These are phyloP conservation scores for Talaromyces rugulosus DNA, from an alignment of 2,329 filamentous ascomycete species.

Conservation along the genomic window DNA sequence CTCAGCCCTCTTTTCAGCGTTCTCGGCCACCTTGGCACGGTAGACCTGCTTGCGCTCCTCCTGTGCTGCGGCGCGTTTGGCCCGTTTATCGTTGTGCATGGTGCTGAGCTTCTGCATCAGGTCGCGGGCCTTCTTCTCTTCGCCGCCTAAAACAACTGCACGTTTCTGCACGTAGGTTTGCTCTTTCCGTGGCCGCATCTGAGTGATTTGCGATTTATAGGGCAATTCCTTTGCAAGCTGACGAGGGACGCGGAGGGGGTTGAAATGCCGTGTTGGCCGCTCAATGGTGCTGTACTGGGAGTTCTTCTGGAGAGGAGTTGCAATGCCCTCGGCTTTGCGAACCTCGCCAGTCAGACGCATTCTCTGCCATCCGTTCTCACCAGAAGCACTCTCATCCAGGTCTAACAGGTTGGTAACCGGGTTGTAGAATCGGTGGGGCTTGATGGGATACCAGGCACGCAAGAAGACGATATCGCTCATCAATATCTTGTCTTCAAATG, in stretches of 20 bases:
- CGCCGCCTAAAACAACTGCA: slow-evolving; percentile 76
- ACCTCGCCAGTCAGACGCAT: slow-evolving; percentile 96
- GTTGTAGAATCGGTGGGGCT: slow-evolving; percentile 95
- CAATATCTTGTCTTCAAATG: slow-evolving; percentile 97
- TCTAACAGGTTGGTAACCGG: slow-evolving; percentile 88
- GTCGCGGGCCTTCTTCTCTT: slow-evolving; percentile 84
- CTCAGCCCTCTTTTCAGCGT: slow-evolving; percentile 77
- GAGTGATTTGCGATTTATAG: slow-evolving; percentile 84
- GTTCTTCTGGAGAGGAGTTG: slow-evolving; percentile 77
- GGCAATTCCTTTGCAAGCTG: slow-evolving; percentile 71
- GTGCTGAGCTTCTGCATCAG: slow-evolving; percentile 92
- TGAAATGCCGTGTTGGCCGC: slow-evolving; percentile 66
- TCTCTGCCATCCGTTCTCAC: slow-evolving; percentile 62
- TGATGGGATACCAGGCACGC: slow-evolving; percentile 93
- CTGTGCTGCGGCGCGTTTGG: slow-evolving; percentile 78
- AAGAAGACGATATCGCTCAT: slow-evolving; percentile 96
- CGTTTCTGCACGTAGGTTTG: slow-evolving; percentile 93
- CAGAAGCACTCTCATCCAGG: slow-evolving; percentile 30
- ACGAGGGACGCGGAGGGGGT: slow-evolving; percentile 52
- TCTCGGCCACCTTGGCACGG: slow-evolving; percentile 75
- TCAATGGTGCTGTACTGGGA: slow-evolving; percentile 71
- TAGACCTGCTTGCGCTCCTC: slow-evolving; percentile 80
- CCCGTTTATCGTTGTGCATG: slow-evolving; percentile 82
- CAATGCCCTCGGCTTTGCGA: slow-evolving; percentile 67
- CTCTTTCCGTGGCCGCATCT: slow-evolving; percentile 73